These are phyloP conservation scores for Fusarium sp. DNA, from an alignment of 2,329 filamentous ascomycete species.

Conservation along the genomic window DNA sequence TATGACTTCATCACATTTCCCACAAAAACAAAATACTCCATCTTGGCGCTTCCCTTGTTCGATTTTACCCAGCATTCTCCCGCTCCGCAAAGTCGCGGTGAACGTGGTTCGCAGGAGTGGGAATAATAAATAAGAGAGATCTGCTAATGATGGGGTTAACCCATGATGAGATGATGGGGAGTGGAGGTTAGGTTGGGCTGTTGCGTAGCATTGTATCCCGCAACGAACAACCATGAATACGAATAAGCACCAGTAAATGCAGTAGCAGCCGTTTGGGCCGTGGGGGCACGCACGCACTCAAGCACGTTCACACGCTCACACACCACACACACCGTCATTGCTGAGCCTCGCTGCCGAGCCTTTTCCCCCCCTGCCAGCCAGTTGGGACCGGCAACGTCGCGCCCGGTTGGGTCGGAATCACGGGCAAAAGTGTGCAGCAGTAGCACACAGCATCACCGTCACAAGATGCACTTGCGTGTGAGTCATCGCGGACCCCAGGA, in stretches of 20 bases:
- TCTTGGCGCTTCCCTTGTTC: constrained; percentile 21
- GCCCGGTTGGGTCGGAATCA: constrained; percentile 19
- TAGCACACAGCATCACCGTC: constrained; percentile 20
- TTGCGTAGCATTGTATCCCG: constrained; percentile 4
- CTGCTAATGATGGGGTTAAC: constrained; percentile 27
- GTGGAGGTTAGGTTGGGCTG: constrained; percentile 35
- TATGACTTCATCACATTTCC: constrained; percentile 47
- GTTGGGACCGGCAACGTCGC: constrained; percentile 37
- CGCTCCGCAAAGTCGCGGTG: constrained; percentile 41
- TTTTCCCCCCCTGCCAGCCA: constrained; percentile 21
- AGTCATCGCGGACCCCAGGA: constrained; percentile 39
- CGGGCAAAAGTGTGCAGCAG: not conserved
- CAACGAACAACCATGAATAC: constrained; percentile 22
- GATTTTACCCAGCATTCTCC: constrained; percentile 24
- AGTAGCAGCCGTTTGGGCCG: not conserved
- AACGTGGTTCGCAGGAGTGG: constrained; percentile 33
- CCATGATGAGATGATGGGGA: constrained; percentile 14
- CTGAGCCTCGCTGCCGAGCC: constrained; percentile 37
- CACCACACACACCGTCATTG: constrained; percentile 18
- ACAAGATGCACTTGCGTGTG: constrained; percentile 35
- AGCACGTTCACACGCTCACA: not conserved
- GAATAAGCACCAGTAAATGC: constrained; percentile 24
- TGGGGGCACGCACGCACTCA: constrained; percentile 14
- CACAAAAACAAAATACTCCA: not conserved
- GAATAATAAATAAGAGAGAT: constrained; percentile 35